phyloP scores from a whole-genome alignment of 495 filamentous ascomycete genomes.

The Penicillium crystallinum region DNA sequence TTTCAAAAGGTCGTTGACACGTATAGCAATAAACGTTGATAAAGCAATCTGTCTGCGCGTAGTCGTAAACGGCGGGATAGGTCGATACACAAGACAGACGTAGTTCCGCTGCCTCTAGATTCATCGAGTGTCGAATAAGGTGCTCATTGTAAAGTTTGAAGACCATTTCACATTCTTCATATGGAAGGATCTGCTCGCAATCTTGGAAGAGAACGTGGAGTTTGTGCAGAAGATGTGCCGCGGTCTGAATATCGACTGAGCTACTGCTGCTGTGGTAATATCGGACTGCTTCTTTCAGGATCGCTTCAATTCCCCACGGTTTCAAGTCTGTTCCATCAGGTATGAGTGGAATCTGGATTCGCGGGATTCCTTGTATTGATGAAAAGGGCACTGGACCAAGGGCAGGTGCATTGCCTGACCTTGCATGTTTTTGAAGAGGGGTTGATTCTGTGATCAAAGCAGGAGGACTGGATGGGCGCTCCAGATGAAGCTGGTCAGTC shows the following conservation, averaged over 20 bases:
- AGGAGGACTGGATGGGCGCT: conserved; percentile 41
- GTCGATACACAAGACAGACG: conserved; percentile 59
- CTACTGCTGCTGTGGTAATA: conserved; percentile 39
- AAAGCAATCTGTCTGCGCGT: conserved; percentile 46
- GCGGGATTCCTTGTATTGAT: conserved; percentile 19
- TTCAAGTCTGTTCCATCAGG: conserved; percentile 30
- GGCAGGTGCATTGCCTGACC: not conserved
- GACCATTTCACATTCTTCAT: conserved; percentile 44
- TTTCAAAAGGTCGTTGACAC: conserved; percentile 44
- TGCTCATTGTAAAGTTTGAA: conserved; percentile 61
- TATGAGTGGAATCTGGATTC: conserved; percentile 27
- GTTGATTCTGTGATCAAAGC: conserved; percentile 34
- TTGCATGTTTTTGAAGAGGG: conserved; percentile 12
- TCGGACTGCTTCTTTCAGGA: conserved; percentile 41
- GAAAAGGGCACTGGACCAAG: not conserved
- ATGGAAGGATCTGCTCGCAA: conserved; percentile 40
- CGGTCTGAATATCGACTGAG: conserved; percentile 42
- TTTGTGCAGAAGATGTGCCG: conserved; percentile 44
- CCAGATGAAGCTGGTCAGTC: conserved; percentile 28
- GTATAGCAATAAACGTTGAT: conserved; percentile 46
- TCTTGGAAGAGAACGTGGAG: conserved; percentile 38
- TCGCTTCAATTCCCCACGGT: conserved; percentile 46
- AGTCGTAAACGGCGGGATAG: conserved; percentile 57
- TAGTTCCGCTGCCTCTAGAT: conserved; percentile 62
- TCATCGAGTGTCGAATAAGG: conserved; percentile 58